phyloP scores from a whole-genome alignment of 2,329 filamentous ascomycete species.

The Paramyrothecium sp. region DNA sequence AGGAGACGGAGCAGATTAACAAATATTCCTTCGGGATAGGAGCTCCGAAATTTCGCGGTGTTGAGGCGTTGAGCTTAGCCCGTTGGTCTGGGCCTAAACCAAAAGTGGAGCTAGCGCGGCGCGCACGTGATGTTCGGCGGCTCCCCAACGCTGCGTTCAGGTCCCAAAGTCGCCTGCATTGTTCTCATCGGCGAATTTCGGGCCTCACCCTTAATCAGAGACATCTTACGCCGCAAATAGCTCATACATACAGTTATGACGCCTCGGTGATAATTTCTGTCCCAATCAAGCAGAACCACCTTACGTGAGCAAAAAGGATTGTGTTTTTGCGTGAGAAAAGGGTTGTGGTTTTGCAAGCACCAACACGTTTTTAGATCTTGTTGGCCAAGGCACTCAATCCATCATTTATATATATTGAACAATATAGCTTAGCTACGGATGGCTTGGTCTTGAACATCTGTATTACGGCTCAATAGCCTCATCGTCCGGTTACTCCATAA shows the following conservation, averaged over 20 bases:
- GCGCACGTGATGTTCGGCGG: not conserved
- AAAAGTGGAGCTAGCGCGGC: conserved; percentile 2
- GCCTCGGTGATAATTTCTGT: no score
- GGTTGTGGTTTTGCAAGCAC: no score
- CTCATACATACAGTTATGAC: no score
- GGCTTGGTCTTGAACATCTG: not conserved
- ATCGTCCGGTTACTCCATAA: not conserved
- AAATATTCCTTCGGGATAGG: conserved; percentile 26
- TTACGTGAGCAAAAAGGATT: no score
- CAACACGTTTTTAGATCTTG: no score
- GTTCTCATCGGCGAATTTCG: not conserved
- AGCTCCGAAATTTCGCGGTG: conserved; percentile 45
- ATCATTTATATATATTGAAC: not conserved
- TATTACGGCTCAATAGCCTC: not conserved
- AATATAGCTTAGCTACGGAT: not conserved
- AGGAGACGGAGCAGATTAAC: conserved; percentile 18
- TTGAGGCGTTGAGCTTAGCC: conserved; percentile 38
- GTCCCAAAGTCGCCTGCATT: not conserved
- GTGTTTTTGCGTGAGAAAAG: no score
- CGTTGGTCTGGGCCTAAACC: conserved; percentile 36
- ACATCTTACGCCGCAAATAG: no score
- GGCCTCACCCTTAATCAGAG: not conserved
- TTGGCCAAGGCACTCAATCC: no score
- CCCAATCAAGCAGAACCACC: no score
- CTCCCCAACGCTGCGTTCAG: not conserved